These are phyloP conservation scores for Dillenia suffruticosa DNA, from an alignment of 164 flowering plant species.

Conservation along the genomic window DNA sequence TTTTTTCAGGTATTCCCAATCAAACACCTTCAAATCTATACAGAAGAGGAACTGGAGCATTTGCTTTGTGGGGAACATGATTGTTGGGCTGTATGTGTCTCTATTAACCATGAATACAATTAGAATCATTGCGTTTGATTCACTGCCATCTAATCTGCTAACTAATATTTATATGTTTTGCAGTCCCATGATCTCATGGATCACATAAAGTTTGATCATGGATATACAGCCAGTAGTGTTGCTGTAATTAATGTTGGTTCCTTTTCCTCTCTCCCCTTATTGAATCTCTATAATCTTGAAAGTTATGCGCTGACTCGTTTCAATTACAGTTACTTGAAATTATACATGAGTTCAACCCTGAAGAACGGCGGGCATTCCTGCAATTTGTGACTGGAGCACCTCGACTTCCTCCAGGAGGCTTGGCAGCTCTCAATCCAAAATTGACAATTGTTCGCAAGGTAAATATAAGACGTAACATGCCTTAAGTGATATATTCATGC, in stretches of 20 bases:
- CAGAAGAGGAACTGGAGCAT: constrained; percentile 83
- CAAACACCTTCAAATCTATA: constrained; percentile 58
- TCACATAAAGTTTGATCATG: constrained; percentile 90
- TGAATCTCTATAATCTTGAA: not conserved
- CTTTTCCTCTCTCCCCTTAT: not conserved
- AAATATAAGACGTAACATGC: not conserved
- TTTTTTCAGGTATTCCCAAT: constrained; percentile 74
- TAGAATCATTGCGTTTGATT: not conserved
- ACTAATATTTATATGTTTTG: constrained; percentile 1
- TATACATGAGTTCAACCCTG: constrained; percentile 53
- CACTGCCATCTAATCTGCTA: no score
- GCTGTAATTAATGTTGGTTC: constrained; percentile 60
- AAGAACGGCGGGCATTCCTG: constrained; percentile 70
- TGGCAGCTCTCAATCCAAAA: constrained; percentile 86
- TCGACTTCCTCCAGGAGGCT: constrained; percentile 90
- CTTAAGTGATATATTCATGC: no score
- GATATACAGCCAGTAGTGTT: constrained; percentile 89
- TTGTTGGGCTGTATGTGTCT: constrained; percentile 64
- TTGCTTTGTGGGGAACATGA: constrained; percentile 82
- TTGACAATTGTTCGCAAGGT: constrained; percentile 95
- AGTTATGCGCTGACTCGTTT: not conserved
- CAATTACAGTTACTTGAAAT: constrained; percentile 69
- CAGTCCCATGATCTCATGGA: constrained; percentile 70
- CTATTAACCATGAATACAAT: not conserved
- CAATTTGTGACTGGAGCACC: constrained; percentile 98